Percentiles rank a stretch among this genome's conserved stretches.
These are phyloP conservation scores for Blastobotrys serpentis DNA, from an alignment of 1,139 yeast genomes.

Conservation along the genomic window DNA sequence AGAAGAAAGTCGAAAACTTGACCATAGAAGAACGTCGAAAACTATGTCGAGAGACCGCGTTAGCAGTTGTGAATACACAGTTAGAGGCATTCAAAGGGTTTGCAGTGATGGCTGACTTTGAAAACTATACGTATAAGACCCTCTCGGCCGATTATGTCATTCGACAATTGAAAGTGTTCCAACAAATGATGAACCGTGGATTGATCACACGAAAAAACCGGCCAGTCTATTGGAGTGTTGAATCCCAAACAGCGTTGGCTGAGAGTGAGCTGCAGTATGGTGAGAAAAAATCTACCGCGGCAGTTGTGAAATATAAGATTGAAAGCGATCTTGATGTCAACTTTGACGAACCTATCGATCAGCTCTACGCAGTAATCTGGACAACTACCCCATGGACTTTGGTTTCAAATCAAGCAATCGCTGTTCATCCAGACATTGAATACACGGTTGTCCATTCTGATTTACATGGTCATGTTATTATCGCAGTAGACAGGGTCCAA, in stretches of 20 bases:
- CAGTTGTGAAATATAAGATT: conserved; percentile 65
- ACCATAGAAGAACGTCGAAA: conserved; percentile 57
- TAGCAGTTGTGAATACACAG: conserved; percentile 61
- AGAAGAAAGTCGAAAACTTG: conserved; percentile 36
- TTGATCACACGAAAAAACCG: conserved; percentile 79
- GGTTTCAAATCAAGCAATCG: conserved; percentile 81
- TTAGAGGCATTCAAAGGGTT: conserved; percentile 60
- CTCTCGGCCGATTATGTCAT: conserved; percentile 68
- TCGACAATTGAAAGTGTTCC: conserved; percentile 70
- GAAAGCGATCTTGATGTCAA: conserved; percentile 5
- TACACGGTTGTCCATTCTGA: conserved; percentile 51
- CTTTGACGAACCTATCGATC: conserved; percentile 23
- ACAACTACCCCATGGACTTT: conserved; percentile 99
- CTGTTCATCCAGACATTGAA: conserved; percentile 57
- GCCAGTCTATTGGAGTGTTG: conserved; percentile 98
- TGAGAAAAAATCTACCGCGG: conserved; percentile 68
- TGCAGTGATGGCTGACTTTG: conserved; percentile 85
- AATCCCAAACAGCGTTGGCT: conserved; percentile 89
- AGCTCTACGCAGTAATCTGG: conserved; percentile 58
- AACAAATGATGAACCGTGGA: conserved; percentile 61
- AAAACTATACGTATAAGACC: conserved; percentile 62
- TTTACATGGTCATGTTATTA: conserved; percentile 38
- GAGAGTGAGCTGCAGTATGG: conserved; percentile 93
- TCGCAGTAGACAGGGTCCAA: conserved; percentile 30
- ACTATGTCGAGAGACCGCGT: conserved; percentile 68